Conservation (phyloP, 1,139 yeast genomes). For the Debaryomyces subglobosus region DNA sequence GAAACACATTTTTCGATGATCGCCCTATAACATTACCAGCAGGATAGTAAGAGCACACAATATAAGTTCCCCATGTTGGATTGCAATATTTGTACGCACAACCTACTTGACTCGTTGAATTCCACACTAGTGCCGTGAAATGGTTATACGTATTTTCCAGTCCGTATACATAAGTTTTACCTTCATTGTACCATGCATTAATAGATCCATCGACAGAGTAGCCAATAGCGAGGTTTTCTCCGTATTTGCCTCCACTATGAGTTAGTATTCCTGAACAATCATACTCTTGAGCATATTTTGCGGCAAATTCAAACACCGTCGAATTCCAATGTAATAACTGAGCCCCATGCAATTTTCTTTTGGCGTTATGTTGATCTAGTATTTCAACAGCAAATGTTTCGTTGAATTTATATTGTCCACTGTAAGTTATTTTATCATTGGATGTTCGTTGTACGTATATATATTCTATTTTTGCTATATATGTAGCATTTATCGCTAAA, state of each 20-base stretch:
- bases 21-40: constrained; percentile 60
- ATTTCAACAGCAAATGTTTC: constrained; percentile 28
- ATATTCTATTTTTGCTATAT: constrained; percentile 20
- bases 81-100: constrained; percentile 47
- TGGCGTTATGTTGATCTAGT: constrained; percentile 31
- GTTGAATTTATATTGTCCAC: constrained; percentile 20
- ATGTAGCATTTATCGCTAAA: constrained; percentile 1
- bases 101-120: constrained; percentile 35
- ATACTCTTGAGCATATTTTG: constrained; percentile 30
- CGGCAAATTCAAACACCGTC: constrained; percentile 33
- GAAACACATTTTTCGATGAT: constrained; percentile 31
- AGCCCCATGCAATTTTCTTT: constrained; percentile 33
- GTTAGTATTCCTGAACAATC: constrained; percentile 37
- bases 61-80: constrained; percentile 53
- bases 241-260: constrained; percentile 40
- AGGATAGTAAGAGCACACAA: constrained; percentile 63
- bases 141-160: constrained; percentile 35
- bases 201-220: constrained; percentile 33
- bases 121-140: constrained; percentile 49
- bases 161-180: constrained; percentile 28
- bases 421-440: constrained; percentile 9
- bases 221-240: constrained; percentile 45
- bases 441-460: constrained; percentile 18
- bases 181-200: constrained; percentile 44
- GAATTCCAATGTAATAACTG: constrained; percentile 35